Percentiles rank a stretch among this genome's conserved stretches.
phyloP scores from a whole-genome alignment of 2,329 filamentous ascomycete species.

The Sarocladium kiliense region DNA sequence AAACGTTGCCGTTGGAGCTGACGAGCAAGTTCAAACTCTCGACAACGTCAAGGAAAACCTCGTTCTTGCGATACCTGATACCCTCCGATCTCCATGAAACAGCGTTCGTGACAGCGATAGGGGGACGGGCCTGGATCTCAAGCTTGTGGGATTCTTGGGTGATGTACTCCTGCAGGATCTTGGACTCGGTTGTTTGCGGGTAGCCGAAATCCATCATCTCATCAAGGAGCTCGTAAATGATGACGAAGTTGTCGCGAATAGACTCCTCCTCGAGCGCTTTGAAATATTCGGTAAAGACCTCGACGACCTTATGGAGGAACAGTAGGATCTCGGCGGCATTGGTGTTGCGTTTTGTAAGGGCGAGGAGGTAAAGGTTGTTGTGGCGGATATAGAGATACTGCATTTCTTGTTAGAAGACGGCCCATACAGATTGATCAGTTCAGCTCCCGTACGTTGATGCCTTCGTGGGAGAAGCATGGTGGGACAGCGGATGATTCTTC shows the following conservation, averaged over 20 bases:
- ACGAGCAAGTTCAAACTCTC: conserved; percentile 96
- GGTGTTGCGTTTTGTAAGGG: conserved; percentile 96
- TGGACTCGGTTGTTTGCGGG: conserved; percentile 95
- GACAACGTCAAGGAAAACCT: conserved; percentile 96
- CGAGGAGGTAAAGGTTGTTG: conserved; percentile 97
- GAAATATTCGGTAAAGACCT: conserved; percentile 99
- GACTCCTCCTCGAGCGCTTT: conserved; percentile 98
- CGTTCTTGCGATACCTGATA: conserved; percentile 97
- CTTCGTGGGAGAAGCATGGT: conserved; percentile 96
- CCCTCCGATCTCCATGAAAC: conserved; percentile 98
- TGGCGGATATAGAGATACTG: conserved; percentile 99
- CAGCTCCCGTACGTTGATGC: conserved; percentile 80
- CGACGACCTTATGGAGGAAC: conserved; percentile 96
- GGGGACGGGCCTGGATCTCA: conserved; percentile 90
- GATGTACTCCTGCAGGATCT: conserved; percentile 99
- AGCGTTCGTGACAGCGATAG: conserved; percentile 96
- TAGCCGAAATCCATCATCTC: conserved; percentile 99
- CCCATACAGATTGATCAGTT: conserved; percentile 18
- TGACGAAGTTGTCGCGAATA: conserved; percentile 98
- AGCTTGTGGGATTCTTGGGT: conserved; percentile 99
- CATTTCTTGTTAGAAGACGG: not conserved
- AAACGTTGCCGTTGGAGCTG: conserved; percentile 87
- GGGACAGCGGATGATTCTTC: conserved; percentile 97
- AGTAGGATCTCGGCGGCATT: conserved; percentile 98
- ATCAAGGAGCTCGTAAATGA: conserved; percentile 97